Evolutionary conservation across 257 asterid species (phyloP), one percentile per base, ranked within the genome.

Genomic region (Solanum dulcamara): DNA sequence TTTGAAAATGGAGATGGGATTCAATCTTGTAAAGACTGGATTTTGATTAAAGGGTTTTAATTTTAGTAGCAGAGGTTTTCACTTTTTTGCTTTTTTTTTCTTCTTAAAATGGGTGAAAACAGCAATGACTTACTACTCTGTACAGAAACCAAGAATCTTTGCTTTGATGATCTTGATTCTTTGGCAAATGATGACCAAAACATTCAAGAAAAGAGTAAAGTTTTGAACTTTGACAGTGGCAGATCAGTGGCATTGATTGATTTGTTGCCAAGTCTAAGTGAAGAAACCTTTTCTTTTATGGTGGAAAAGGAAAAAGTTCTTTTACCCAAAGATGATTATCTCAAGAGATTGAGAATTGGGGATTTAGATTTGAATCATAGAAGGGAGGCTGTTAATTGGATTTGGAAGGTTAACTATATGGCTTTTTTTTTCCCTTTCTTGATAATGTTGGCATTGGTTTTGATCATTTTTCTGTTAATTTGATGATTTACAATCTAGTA

Each of bases 371-470:
- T 89, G 90, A 88, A 90, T 57, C 81, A 88, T 70, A 93, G 99
- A 89, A 90, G 86, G 59, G 91, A 89, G 72, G 93, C 97, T 67
- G 84, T 94, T 90, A 94, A 93, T 87, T 96, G 99, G 99, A 93
- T 93, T 91, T 80, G 89, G 87, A 94, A 94, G 97, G 98, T 95
- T 84, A 55, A 72, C 66, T 81, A 37, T 68, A 72, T 85, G 33
- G n/a, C n/a, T n/a, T 74, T 84, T 81, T 44, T 48, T 6, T 66
- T 30, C 6, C 20, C 22, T 15, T 67, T 67, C 1, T 67, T 32
- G 42, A 67, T 2, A 59, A 59, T 59, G 67, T 9, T 22, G 67
- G 32, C 15, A 11, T 60, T 60, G 35, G 20, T 48, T 48, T 48
- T 64, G 33, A 60, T 60, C 28, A 60, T 7, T 70, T 35, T 35